phyloP scores from a whole-genome alignment of 495 filamentous ascomycete species.

The Xylaria telfairii region DNA sequence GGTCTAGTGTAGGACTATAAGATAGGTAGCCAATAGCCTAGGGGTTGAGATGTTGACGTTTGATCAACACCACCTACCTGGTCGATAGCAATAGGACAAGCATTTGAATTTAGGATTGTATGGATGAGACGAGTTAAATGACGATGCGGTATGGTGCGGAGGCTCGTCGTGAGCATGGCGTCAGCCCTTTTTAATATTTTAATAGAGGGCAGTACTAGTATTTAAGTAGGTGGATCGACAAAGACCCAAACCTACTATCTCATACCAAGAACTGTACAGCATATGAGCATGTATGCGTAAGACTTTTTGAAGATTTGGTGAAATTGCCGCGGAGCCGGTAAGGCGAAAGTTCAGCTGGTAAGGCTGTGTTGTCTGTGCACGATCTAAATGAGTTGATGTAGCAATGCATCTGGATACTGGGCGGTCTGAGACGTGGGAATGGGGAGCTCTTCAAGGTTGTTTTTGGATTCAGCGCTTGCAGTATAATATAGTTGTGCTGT shows the following conservation, averaged over 20 bases:
- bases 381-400: background rate
- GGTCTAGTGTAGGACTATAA: conserved; percentile 19
- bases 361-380: conserved; percentile 11
- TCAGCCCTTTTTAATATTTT: no score
- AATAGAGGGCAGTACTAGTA: no score
- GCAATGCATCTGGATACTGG: conserved; percentile 16
- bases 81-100: background rate
- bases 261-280: no score
- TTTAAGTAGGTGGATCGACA: no score
- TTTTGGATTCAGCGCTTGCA: background rate
- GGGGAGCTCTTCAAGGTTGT: background rate
- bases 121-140: background rate
- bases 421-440: background rate
- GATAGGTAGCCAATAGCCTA: background rate
- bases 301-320: background rate
- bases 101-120: background rate
- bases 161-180: background rate
- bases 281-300: no score
- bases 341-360: conserved; percentile 20
- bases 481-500: background rate
- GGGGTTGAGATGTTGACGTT: background rate
- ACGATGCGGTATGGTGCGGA: conserved; percentile 4
- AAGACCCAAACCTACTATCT: no score
- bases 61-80: background rate
- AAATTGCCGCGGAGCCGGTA: background rate